phyloP scores from a whole-genome alignment of 306 rosid species.

The Canavalia gladiata region DNA sequence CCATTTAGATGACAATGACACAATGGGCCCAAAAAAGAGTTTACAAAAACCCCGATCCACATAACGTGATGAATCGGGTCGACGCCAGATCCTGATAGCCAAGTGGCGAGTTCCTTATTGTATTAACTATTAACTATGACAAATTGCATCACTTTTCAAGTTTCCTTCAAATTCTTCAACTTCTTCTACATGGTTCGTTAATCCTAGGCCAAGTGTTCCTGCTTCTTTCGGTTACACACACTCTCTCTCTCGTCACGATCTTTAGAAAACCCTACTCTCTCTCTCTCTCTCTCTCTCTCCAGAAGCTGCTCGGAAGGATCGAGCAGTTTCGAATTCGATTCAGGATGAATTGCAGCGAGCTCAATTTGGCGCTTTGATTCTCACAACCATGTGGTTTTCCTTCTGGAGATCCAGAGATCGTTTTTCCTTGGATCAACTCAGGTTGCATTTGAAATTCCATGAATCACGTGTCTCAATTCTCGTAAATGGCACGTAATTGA shows the following conservation, averaged over 20 bases:
- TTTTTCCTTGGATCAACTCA: slow-evolving; percentile 79
- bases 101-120: slow-evolving; percentile 1
- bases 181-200: slow-evolving; percentile 1
- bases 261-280: slow-evolving; percentile 46
- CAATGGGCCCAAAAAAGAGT: neutral
- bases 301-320: slow-evolving; percentile 53
- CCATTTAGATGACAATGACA: neutral
- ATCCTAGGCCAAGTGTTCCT: slow-evolving; percentile 31
- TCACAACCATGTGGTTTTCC: slow-evolving; percentile 79
- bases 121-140: neutral
- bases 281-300: slow-evolving; percentile 33
- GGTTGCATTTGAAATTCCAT: slow-evolving; percentile 50
- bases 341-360: slow-evolving; percentile 52
- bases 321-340: slow-evolving; percentile 52
- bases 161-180: slow-evolving; percentile 25
- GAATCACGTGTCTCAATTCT: neutral
- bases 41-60: neutral
- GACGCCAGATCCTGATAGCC: neutral
- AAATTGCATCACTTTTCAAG: slow-evolving; percentile 29
- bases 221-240: slow-evolving; percentile 5
- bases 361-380: slow-evolving; percentile 50
- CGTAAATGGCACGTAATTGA: neutral
- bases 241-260: slow-evolving; percentile 41
- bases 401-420: slow-evolving; percentile 88
- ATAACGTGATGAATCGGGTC: neutral